phyloP scores from a whole-genome alignment of 257 asterid species.

The Ajuga chamaepitys region DNA sequence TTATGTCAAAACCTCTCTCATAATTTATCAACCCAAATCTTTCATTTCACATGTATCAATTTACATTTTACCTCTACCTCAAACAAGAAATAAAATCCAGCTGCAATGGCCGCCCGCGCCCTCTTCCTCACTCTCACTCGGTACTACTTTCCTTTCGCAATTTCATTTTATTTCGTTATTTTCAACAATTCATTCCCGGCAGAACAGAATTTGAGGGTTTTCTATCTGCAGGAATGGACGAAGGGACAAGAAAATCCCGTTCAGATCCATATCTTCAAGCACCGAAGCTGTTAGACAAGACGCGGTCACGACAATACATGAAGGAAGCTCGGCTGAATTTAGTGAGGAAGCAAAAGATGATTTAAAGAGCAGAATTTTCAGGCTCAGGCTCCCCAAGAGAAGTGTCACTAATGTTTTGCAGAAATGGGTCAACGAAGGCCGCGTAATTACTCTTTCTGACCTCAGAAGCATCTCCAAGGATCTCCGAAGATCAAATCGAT shows the following conservation, averaged over 20 bases:
- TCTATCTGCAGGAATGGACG: conserved; percentile 26
- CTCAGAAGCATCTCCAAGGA: conserved; percentile 76
- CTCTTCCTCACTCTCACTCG: conserved; percentile 47
- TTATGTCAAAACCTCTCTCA: too few species aligned
- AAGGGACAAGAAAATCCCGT: conserved; percentile 19
- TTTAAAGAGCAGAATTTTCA: conserved; percentile 69
- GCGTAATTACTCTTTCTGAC: conserved; percentile 39
- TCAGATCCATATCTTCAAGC: conserved; percentile 50
- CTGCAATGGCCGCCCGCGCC: conserved; percentile 71
- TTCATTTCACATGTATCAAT: too few species aligned
- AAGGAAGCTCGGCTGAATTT: conserved; percentile 13
- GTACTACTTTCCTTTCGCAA: conserved; percentile 20
- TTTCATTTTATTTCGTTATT: not conserved
- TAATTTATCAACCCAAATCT: too few species aligned
- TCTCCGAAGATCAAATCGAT: conserved; percentile 60
- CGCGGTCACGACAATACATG: conserved; percentile 6
- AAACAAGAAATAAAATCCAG: too few species aligned
- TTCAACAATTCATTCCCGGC: not conserved
- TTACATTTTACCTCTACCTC: too few species aligned
- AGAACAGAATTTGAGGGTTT: not conserved
- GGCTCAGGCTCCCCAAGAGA: conserved; percentile 83
- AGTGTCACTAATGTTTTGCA: conserved; percentile 68
- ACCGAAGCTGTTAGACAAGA: conserved; percentile 33
- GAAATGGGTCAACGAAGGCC: conserved; percentile 75
- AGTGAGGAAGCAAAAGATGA: conserved; percentile 41